phyloP scores from a whole-genome alignment of 164 flowering plant species.

The Tetrastigma voinierianum region DNA sequence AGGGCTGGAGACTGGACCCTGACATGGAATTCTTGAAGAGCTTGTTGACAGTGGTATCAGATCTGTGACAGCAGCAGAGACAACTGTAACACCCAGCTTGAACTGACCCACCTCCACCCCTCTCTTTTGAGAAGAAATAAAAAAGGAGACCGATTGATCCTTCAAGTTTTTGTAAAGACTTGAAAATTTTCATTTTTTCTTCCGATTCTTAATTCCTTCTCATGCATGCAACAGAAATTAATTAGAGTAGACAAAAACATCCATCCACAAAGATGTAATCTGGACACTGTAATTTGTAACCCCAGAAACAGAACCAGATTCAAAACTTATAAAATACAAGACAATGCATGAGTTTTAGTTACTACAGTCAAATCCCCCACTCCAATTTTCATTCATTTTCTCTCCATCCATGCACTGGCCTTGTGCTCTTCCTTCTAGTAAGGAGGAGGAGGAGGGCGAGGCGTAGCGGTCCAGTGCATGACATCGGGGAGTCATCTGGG shows the following conservation, averaged over 20 bases:
- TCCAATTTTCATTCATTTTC: background rate
- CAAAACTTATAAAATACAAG: too few species aligned
- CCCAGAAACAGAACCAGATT: too few species aligned
- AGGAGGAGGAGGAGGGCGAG: constrained; percentile 34
- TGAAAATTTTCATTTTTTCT: too few species aligned
- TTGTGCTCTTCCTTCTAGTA: background rate
- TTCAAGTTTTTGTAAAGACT: background rate
- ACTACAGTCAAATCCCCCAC: background rate
- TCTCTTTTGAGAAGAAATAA: background rate
- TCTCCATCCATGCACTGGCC: too few species aligned
- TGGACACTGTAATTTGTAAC: too few species aligned
- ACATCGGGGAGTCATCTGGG: constrained; percentile 30
- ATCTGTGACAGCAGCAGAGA: constrained; percentile 1
- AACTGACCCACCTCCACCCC: constrained; percentile 1
- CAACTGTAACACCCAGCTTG: background rate
- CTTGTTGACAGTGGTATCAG: background rate
- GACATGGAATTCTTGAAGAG: background rate
- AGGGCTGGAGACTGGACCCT: background rate
- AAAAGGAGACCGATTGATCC: too few species aligned
- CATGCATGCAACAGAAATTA: background rate
- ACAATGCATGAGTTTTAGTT: too few species aligned
- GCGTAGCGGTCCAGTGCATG: constrained; percentile 25
- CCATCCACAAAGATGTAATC: too few species aligned
- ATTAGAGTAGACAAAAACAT: too few species aligned
- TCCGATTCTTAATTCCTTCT: too few species aligned